These are phyloP conservation scores for Scopulariopsis brevicaulis DNA, from an alignment of 2,329 filamentous ascomycete species.

Conservation along the genomic window DNA sequence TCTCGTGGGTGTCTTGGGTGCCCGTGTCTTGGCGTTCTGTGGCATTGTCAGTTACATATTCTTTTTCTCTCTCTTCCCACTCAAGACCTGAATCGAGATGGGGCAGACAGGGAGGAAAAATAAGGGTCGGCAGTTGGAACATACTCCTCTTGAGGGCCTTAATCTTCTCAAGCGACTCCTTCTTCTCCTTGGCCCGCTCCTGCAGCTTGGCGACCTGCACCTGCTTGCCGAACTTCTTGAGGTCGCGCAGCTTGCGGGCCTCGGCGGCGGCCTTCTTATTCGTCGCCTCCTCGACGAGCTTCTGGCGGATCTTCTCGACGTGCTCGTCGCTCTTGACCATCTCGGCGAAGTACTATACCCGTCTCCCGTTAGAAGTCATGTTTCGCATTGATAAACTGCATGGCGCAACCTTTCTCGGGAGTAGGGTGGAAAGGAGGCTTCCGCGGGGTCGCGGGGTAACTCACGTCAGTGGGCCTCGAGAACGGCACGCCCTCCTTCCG, in stretches of 20 bases:
- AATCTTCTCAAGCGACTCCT: conserved; percentile 90
- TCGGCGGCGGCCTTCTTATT: conserved; percentile 87
- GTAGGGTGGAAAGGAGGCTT: conserved; percentile 4
- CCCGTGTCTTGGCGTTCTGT: conserved; percentile 70
- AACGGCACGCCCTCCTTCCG: conserved; percentile 78
- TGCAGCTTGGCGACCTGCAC: conserved; percentile 94
- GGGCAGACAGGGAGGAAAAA: neutral
- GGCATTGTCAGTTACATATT: neutral
- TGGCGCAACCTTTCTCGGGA: too few species aligned
- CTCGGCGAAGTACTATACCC: conserved; percentile 70
- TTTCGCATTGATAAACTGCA: neutral
- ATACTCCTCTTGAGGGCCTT: conserved; percentile 88
- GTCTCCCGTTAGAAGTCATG: neutral
- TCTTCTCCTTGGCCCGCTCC: conserved; percentile 86
- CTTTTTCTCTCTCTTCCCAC: too few species aligned
- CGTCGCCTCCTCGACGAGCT: conserved; percentile 84
- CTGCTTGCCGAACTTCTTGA: conserved; percentile 99
- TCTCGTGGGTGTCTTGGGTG: conserved; percentile 59
- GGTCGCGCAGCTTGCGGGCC: conserved; percentile 80
- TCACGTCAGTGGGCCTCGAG: conserved; percentile 65
- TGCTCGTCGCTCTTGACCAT: conserved; percentile 98
- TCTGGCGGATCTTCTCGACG: conserved; percentile 93
- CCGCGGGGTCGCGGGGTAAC: conserved; percentile 8
- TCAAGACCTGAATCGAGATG: too few species aligned
- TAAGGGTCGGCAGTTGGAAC: conserved; percentile 22